Evolutionary conservation across 306 rosid species (phyloP).

Genomic region (Prunus mongolica): DNA sequence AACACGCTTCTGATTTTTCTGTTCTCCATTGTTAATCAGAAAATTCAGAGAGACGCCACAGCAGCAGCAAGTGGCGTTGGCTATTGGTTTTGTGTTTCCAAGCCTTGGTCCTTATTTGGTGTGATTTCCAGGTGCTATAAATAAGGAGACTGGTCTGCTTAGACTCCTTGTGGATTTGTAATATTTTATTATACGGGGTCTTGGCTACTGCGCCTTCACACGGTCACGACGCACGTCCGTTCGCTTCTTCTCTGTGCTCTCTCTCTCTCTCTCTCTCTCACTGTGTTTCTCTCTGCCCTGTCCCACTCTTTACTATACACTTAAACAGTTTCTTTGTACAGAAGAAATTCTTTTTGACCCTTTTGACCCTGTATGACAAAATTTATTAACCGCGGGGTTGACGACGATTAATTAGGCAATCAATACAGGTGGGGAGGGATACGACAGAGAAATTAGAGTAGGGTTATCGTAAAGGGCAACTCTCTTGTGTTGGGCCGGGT

Average conservation of each 20-base stretch:
- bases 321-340: too few relatives aligned
- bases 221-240: neutral
- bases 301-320: too few relatives aligned
- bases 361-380: too few relatives aligned
- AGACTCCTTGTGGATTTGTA: neutral
- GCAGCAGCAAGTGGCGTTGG: neutral
- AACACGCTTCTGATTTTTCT: conserved; percentile 24
- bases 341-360: too few relatives aligned
- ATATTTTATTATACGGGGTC: neutral
- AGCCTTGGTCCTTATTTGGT: neutral
- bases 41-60: neutral
- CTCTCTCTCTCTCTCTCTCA: neutral
- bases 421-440: too few relatives aligned
- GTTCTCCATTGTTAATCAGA: conserved; percentile 13
- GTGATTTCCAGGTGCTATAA: neutral
- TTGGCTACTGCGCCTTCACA: neutral
- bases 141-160: neutral
- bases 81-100: neutral
- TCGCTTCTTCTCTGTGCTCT: neutral
- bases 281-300: too few relatives aligned
- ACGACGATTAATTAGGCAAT: too few relatives aligned
- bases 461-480: too few relatives aligned
- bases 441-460: too few relatives aligned
- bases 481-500: too few relatives aligned
- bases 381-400: too few relatives aligned